Evolutionary conservation across 1,139 yeast species (phyloP).

Genomic region (Hyphopichia khmerensis): DNA sequence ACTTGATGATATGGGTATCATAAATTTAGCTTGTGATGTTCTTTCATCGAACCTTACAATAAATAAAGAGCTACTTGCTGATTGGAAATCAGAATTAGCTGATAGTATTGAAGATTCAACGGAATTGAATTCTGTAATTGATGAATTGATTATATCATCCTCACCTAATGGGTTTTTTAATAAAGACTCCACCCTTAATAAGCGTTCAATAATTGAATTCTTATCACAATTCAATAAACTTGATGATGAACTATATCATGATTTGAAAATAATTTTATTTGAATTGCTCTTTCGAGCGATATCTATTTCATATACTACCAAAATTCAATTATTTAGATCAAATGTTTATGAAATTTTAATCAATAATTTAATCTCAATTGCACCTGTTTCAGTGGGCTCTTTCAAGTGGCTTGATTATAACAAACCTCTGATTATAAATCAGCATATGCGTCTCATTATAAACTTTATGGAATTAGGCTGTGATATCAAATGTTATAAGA

Average conservation of each 20-base stretch:
- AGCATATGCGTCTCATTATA: slow-evolving; percentile 22
- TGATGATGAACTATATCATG: slow-evolving; percentile 25
- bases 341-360: slow-evolving; percentile 22
- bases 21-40: slow-evolving; percentile 19
- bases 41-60: slow-evolving; percentile 26
- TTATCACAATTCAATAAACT: slow-evolving; percentile 16
- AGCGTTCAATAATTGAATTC: slow-evolving; percentile 8
- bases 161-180: neutral
- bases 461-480: slow-evolving; percentile 38
- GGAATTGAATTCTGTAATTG: slow-evolving; percentile 1
- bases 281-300: slow-evolving; percentile 27
- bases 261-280: slow-evolving; percentile 30
- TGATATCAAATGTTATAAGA: slow-evolving; percentile 20
- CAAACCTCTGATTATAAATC: slow-evolving; percentile 17
- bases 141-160: neutral
- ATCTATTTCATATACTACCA: slow-evolving; percentile 24
- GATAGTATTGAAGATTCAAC: slow-evolving; percentile 2
- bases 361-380: slow-evolving; percentile 13
- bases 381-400: neutral
- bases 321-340: slow-evolving; percentile 19
- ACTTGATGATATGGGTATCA: slow-evolving; percentile 8
- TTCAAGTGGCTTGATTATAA: slow-evolving; percentile 4
- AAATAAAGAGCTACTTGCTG: slow-evolving; percentile 25
- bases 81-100: slow-evolving; percentile 31
- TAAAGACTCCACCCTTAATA: slow-evolving; percentile 6